Evolutionary conservation across 345 rosid genomes (phyloP).

Genomic region (Syzygium aqueum): DNA sequence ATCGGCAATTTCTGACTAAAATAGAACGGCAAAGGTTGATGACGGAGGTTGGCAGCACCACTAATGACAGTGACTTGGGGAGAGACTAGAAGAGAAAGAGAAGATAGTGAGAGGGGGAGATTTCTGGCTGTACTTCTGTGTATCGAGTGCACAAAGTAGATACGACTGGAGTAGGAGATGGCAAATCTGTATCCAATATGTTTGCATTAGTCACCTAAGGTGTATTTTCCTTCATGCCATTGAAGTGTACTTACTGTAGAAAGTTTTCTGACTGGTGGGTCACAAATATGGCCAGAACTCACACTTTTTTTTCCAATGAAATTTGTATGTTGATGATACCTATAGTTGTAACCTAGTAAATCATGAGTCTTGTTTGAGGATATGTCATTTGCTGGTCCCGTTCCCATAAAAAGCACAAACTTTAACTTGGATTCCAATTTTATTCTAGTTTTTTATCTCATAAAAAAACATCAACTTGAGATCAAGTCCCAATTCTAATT

Average conservation of each 20-base stretch:
- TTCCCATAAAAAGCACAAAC: neutral
- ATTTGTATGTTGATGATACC: neutral
- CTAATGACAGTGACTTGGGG: neutral
- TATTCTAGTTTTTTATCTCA: neutral
- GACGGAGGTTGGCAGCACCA: neutral
- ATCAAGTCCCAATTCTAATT: neutral
- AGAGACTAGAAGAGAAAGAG: neutral
- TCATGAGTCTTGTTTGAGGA: neutral
- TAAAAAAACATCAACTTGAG: neutral
- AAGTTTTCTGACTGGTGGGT: neutral
- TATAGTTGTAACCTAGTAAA: neutral
- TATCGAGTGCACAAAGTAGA: neutral
- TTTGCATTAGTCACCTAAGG: too few relatives aligned
- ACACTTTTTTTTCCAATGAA: neutral
- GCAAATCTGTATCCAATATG: neutral
- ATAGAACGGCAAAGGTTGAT: neutral
- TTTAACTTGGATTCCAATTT: neutral
- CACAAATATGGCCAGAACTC: neutral
- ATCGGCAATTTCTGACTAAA: too few relatives aligned
- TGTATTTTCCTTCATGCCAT: too few relatives aligned
- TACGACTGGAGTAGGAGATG: neutral
- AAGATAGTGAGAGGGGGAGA: neutral
- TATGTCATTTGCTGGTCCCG: neutral
- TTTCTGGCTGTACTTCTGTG: neutral
- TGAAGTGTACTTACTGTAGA: neutral